These are phyloP conservation scores for Clausena lansium DNA, from an alignment of 345 rosid genomes.

Conservation along the genomic window DNA sequence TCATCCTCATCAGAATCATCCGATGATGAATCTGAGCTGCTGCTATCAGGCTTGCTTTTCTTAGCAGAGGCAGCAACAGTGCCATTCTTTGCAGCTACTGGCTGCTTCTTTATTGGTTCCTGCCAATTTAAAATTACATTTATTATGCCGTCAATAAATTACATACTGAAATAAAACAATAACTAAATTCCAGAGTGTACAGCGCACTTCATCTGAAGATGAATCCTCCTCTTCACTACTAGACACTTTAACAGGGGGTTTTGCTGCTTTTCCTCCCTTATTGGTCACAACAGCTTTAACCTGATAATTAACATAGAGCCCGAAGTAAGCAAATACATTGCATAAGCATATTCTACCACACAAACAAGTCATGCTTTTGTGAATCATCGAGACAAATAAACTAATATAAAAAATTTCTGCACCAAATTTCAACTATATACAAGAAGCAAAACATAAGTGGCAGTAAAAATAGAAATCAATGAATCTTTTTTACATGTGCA, in stretches of 20 bases:
- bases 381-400: neutral
- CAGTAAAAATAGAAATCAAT: neutral
- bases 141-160: neutral
- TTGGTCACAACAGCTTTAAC: constrained; percentile 20
- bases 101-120: constrained; percentile 22
- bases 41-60: constrained; percentile 23
- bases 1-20: constrained; percentile 27
- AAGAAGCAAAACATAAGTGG: neutral
- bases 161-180: neutral
- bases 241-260: constrained; percentile 38
- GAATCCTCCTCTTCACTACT: constrained; percentile 34
- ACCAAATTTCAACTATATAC: neutral
- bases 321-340: neutral
- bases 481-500: too few relatives aligned
- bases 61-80: constrained; percentile 30
- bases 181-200: neutral
- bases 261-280: constrained; percentile 12
- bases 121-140: neutral
- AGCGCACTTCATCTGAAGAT: constrained; percentile 35
- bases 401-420: neutral
- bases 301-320: constrained; percentile 12
- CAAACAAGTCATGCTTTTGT: neutral
- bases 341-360: neutral
- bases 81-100: constrained; percentile 31
- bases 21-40: constrained; percentile 37